Evolutionary conservation across 495 filamentous ascomycete species (phyloP), one percentile per base, ranked within the genome.

Genomic region (Cladorrhinum samala): DNA sequence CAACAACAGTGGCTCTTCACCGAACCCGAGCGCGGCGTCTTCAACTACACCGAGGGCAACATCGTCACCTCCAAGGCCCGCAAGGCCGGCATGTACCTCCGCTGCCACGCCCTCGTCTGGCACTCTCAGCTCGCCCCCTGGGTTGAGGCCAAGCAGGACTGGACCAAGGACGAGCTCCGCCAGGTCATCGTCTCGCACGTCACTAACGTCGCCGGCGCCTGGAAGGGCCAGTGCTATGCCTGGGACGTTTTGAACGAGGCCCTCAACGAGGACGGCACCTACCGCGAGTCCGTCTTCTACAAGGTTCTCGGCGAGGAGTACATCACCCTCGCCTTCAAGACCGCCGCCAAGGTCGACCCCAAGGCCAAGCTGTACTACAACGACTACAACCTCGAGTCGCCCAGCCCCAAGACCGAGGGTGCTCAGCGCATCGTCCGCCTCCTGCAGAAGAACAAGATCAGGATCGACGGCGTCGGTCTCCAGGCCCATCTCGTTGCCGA

Each of bases 221-320:
- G 70, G 57, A 76, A 76, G 55, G 80, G 79, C n/a, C 66, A 73
- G 30, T 82, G 80, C 67, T 74, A 79, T 45, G 68, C 57, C 33
- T 71, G 68, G 80, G 84, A 88, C 60, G 85, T 89, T 0, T 74
- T 86, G 16, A 88, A 88, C 67, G 84, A 89, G 64, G 80, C 80
- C 27, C 78, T 87, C 55, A 77, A 83, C 54, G 85, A 88, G 46
- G 78, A 84, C 58, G 85, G 83, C 27, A 74, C 74, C n/a, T 79
- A 79, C 56, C 77, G 83, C 46, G 51, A 71, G 49, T 75, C 63
- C 45, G 68, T 78, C 44, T 84, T 84, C 69, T 80, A 74, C 69
- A 68, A 73, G 21, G 70, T 79, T 11, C 59, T 84, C 20, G 81
- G 81, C 9, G 73, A 77, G 48, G 74, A 77, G 50, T 87, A 74